Conservation (phyloP, 1,139 yeast genomes). For the Wickerhamiella infanticola region DNA sequence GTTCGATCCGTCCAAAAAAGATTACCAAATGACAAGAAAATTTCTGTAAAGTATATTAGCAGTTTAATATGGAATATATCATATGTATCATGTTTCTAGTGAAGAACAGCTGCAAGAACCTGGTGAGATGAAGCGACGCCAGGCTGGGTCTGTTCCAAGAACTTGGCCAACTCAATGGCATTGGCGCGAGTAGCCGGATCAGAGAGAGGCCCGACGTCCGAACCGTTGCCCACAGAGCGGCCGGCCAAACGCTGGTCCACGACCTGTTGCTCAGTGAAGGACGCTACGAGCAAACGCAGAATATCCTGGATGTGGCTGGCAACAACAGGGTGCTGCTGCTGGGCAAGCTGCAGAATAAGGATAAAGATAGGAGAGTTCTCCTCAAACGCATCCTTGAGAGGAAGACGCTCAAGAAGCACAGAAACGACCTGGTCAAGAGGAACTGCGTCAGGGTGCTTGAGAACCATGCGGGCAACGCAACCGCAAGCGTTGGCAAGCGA, state of each 20-base stretch:
- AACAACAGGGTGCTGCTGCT: constrained; percentile 26
- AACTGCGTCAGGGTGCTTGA: constrained; percentile 54
- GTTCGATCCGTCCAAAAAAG: no score
- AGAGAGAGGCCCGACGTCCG: constrained; percentile 4
- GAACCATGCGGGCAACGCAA: constrained; percentile 84
- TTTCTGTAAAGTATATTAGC: no score
- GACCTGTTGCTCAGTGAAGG: constrained; percentile 3
- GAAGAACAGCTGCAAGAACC: background rate
- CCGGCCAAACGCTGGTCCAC: background rate
- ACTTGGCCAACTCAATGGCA: constrained; percentile 3
- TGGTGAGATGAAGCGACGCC: background rate
- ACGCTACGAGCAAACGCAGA: constrained; percentile 5
- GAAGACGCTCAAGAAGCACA: constrained; percentile 62
- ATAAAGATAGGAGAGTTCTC: constrained; percentile 86
- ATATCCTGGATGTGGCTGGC: constrained; percentile 4
- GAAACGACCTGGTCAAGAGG: constrained; percentile 74
- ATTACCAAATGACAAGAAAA: no score
- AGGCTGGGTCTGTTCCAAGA: constrained; percentile 2
- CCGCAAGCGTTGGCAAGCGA: constrained; percentile 93
- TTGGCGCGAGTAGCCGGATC: constrained; percentile 5
- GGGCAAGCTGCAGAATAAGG: constrained; percentile 57
- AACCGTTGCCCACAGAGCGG: constrained; percentile 3
- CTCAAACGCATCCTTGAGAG: constrained; percentile 77
- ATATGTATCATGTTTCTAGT: background rate
- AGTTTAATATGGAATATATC: no score